Conservation (phyloP, 2,329 filamentous ascomycete species). For the Penicillium digitatum region DNA sequence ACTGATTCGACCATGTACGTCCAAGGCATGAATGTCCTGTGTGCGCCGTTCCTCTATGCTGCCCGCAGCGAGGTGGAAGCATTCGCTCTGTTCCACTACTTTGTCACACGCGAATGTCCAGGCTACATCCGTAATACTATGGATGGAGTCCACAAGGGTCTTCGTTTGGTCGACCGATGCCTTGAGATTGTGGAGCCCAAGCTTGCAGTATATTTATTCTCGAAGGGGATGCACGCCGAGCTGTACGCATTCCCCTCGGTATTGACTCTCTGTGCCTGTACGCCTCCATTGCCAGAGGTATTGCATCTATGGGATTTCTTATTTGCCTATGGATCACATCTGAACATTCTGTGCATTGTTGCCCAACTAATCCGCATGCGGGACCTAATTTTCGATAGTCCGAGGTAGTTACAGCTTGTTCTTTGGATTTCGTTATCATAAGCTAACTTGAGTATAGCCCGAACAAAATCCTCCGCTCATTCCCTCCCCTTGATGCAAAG, state of each 20-base stretch:
- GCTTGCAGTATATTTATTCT: conserved; percentile 75
- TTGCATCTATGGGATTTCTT: conserved; percentile 93
- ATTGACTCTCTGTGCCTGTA: conserved; percentile 90
- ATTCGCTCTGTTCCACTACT: conserved; percentile 82
- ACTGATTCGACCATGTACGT: conserved; percentile 81
- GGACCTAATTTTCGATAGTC: conserved; percentile 74
- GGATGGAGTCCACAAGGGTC: conserved; percentile 91
- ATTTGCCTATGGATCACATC: conserved; percentile 88
- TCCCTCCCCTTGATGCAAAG: conserved; percentile 77
- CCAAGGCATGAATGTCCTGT: conserved; percentile 97
- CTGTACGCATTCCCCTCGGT: conserved; percentile 97
- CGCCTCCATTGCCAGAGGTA: conserved; percentile 89
- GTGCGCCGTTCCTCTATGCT: conserved; percentile 91
- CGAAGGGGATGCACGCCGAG: conserved; percentile 84
- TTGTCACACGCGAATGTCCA: conserved; percentile 83
- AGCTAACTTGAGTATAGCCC: conserved; percentile 56
- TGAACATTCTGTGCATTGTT: conserved; percentile 95
- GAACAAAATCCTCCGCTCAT: conserved; percentile 83
- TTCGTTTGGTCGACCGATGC: conserved; percentile 87
- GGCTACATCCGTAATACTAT: conserved; percentile 94
- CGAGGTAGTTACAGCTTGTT: conserved; percentile 57
- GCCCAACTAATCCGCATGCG: conserved; percentile 88
- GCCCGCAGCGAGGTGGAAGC: conserved; percentile 93
- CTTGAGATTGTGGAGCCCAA: conserved; percentile 87
- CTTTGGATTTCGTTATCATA: neutral